Evolutionary conservation across 1,139 yeast species (phyloP).

Genomic region (Kodamaea anthophila): DNA sequence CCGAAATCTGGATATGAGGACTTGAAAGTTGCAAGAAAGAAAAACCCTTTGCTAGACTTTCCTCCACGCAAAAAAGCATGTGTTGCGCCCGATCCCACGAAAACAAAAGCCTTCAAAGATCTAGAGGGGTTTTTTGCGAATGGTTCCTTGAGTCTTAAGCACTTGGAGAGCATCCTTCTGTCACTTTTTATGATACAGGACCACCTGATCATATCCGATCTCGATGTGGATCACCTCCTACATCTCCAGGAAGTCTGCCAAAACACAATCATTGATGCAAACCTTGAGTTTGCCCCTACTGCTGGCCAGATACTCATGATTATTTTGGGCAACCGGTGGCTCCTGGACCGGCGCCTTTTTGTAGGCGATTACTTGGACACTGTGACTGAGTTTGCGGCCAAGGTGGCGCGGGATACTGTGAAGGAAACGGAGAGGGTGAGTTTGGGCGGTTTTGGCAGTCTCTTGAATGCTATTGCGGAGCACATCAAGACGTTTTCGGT

Average conservation of each 20-base stretch:
- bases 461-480: conserved; percentile 4
- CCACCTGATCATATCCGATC: no score
- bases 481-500: conserved; percentile 16
- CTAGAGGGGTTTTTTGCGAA: no score
- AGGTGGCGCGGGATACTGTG: conserved; percentile 29
- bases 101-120: no score
- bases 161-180: no score
- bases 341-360: conserved; percentile 36
- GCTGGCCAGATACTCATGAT: conserved; percentile 37
- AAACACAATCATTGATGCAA: not conserved
- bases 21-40: no score
- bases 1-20: no score
- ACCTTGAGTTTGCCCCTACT: conserved; percentile 15
- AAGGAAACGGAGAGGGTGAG: no score
- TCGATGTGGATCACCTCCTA: not conserved
- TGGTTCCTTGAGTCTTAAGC: no score
- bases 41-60: no score
- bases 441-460: conserved; percentile 1
- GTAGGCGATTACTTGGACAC: conserved; percentile 39
- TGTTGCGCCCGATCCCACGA: no score
- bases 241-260: not conserved
- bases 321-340: conserved; percentile 34
- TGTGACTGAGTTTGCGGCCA: conserved; percentile 34
- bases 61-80: no score
- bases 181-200: no score